Evolutionary conservation across 2,329 filamentous ascomycete genomes (phyloP).

Genomic region (Didymella sp.): DNA sequence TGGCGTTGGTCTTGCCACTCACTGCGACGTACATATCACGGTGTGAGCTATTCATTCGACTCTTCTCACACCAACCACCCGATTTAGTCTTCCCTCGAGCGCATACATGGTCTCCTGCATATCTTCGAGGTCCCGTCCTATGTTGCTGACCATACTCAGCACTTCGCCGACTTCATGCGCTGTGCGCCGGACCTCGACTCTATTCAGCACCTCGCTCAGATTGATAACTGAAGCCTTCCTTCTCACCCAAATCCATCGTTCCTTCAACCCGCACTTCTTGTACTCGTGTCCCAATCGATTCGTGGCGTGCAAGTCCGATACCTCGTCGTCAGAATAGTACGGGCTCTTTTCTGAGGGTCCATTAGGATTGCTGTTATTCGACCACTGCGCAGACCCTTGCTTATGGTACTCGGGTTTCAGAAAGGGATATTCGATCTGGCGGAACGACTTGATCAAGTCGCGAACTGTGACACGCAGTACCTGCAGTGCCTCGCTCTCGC

Average conservation of each 20-base stretch:
- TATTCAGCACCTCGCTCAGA: constrained; percentile 46
- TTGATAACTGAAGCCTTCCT: constrained; percentile 46
- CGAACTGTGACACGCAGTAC: constrained; percentile 48
- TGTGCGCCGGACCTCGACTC: constrained; percentile 51
- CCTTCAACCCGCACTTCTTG: constrained; percentile 41
- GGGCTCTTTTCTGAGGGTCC: constrained; percentile 16
- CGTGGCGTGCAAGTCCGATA: constrained; percentile 24
- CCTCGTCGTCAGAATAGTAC: constrained; percentile 34
- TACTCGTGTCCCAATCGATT: constrained; percentile 44
- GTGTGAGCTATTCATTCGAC: too few species aligned
- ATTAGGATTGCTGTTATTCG: constrained; percentile 10
- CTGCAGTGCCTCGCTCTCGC: constrained; percentile 46
- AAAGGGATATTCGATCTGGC: constrained; percentile 50
- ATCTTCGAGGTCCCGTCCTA: constrained; percentile 31
- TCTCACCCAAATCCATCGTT: constrained; percentile 49
- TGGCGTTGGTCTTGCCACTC: too few species aligned
- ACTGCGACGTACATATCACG: too few species aligned
- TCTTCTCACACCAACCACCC: constrained; percentile 33
- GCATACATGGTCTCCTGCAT: constrained; percentile 20
- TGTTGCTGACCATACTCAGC: constrained; percentile 26
- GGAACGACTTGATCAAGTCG: constrained; percentile 48
- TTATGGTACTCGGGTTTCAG: constrained; percentile 43
- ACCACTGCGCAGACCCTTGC: constrained; percentile 24
- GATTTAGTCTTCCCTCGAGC: constrained; percentile 29
- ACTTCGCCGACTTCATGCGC: constrained; percentile 40